Evolutionary conservation across 495 filamentous ascomycete species (phyloP).

Genomic region (Talaromyces thailandensis): DNA sequence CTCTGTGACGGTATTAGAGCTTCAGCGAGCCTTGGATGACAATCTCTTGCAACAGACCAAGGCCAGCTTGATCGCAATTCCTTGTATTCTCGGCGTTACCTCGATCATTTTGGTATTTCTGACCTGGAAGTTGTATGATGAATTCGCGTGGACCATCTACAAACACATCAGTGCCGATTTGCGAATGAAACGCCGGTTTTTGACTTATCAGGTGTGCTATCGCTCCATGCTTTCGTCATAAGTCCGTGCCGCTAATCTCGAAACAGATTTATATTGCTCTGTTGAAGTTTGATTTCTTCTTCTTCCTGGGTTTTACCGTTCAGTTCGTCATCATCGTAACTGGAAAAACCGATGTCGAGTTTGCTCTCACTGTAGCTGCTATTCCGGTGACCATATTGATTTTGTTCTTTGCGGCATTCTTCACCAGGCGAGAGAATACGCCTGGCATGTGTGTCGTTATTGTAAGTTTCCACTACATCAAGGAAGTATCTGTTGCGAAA

Average conservation of each 20-base stretch:
- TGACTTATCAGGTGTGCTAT: slow-evolving; percentile 94
- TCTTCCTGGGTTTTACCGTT: slow-evolving; percentile 96
- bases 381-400: slow-evolving; percentile 86
- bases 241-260: background rate
- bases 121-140: slow-evolving; percentile 92
- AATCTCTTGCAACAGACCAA: slow-evolving; percentile 56
- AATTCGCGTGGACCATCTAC: slow-evolving; percentile 98
- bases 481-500: background rate
- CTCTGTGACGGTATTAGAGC: too few species aligned
- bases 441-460: slow-evolving; percentile 72
- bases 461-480: slow-evolving; percentile 28
- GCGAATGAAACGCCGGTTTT: slow-evolving; percentile 90
- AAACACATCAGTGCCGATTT: slow-evolving; percentile 98
- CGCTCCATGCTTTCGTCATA: slow-evolving; percentile 29
- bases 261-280: slow-evolving; percentile 90
- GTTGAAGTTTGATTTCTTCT: slow-evolving; percentile 99
- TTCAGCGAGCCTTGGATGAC: slow-evolving; percentile 27
- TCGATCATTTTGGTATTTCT: slow-evolving; percentile 64
- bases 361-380: slow-evolving; percentile 77
- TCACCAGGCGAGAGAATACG: slow-evolving; percentile 71
- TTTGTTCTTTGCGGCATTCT: slow-evolving; percentile 73
- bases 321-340: slow-evolving; percentile 93
- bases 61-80: slow-evolving; percentile 77
- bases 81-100: slow-evolving; percentile 66
- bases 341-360: slow-evolving; percentile 58